Evolutionary conservation across 2,329 filamentous ascomycete species (phyloP), one percentile per base, ranked within the genome.

Genomic region (Cordyceps cateniannulata): DNA sequence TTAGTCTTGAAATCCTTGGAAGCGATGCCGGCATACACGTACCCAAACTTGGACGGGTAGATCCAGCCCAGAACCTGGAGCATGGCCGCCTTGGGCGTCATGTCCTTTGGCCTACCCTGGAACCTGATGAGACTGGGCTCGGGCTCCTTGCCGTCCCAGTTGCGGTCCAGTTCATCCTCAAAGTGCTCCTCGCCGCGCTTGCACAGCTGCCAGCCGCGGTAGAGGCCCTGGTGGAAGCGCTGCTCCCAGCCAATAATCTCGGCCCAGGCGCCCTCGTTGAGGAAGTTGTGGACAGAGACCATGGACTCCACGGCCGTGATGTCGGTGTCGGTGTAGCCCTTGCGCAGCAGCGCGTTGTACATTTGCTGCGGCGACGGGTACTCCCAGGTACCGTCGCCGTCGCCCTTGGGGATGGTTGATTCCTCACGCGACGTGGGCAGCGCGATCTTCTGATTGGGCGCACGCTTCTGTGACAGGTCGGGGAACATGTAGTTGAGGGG

Each of bases 361-460:
- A 99, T 99, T 76, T 99, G 95, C 77, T 99, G 95, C 0, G 95
- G 93, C 0, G 92, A 97, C 0, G 95, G 95, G 72, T 99, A 99
- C 75, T 98, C 95, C 95, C 95, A 99, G 69, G 90, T 96, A 51
- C 86, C 85, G 57, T 87, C 82, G 52, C 85, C 83, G 62, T 89
- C 86, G 69, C 90, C 91, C 67, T 89, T 89, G n/a, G 95, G 95
- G 67, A 99, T 99, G 1, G 93, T 92, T 1, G 91, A 96, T 32
- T 83, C 77, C 74, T 97, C 92, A 67, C 95, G 89, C 7, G 86
- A 83, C 2, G 93, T 89, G 0, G 93, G 90, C 1, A 99, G 84
- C 25, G 81, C 79, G 27, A 89, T 76, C 4, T 84, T 82, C 75
- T 99, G 95, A 64, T 89, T 80, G 0, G 85, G 79, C 2, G 91